Conservation (phyloP, 176 grass and related monocot genomes). For the Elymus sibiricus region DNA sequence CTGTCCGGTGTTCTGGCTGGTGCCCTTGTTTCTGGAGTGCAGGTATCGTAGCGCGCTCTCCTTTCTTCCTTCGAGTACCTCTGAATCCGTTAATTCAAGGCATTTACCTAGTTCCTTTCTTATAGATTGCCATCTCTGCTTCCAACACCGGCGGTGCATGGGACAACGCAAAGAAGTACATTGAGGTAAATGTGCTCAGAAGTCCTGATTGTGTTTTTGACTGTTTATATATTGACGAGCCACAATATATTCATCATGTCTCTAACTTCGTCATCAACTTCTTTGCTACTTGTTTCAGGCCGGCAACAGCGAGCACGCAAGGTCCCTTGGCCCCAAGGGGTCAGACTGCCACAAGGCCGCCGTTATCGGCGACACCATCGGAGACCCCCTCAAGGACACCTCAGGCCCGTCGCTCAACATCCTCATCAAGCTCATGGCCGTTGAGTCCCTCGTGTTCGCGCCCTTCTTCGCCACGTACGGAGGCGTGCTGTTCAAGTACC, state of each 20-base stretch:
- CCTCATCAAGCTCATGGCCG: constrained; percentile 94
- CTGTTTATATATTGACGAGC: not conserved
- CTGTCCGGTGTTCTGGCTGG: constrained; percentile 87
- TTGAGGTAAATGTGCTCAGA: constrained; percentile 52
- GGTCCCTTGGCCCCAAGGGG: constrained; percentile 71
- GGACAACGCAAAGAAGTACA: constrained; percentile 96
- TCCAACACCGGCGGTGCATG: constrained; percentile 93
- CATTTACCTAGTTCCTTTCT: constrained; percentile 1
- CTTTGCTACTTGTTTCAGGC: constrained; percentile 36
- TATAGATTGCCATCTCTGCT: constrained; percentile 82
- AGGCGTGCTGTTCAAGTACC: constrained; percentile 67
- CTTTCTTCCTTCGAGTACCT: not conserved
- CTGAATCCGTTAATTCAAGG: not conserved
- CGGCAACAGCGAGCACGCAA: constrained; percentile 63
- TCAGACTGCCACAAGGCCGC: constrained; percentile 92
- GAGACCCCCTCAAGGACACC: constrained; percentile 92
- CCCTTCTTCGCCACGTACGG: constrained; percentile 84
- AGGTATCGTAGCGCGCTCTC: constrained; percentile 29
- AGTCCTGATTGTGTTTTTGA: not conserved
- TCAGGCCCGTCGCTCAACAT: constrained; percentile 88
- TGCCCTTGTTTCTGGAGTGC: constrained; percentile 86
- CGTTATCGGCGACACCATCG: constrained; percentile 85
- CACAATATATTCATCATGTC: not conserved
- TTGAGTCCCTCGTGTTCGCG: constrained; percentile 80
- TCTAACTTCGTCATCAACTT: constrained; percentile 1